Percentiles rank a stretch among this genome's conserved stretches.
Evolutionary conservation across 1,139 yeast genomes (phyloP).

Genomic region (Taphrina wiesneri): DNA sequence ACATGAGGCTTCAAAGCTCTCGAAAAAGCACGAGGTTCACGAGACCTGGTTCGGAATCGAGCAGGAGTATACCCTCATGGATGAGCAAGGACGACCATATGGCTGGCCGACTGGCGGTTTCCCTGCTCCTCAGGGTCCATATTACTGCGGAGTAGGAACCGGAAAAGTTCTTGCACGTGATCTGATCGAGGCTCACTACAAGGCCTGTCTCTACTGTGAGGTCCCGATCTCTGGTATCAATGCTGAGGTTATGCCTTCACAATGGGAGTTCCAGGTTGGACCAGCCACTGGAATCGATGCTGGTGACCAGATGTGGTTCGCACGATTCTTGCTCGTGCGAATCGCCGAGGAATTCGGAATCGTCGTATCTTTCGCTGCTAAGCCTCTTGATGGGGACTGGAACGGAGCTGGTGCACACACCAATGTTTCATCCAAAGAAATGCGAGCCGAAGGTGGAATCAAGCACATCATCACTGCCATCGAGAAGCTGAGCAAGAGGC

Average conservation of each 20-base stretch:
- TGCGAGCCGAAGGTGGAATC: slow-evolving; percentile 97
- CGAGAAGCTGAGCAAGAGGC: slow-evolving; percentile 92
- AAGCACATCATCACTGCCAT: slow-evolving; percentile 88
- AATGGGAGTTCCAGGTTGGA: slow-evolving; percentile 99
- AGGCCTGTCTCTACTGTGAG: slow-evolving; percentile 95
- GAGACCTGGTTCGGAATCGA: slow-evolving; percentile 97
- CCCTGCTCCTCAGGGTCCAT: slow-evolving; percentile 99
- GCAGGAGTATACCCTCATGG: slow-evolving; percentile 97
- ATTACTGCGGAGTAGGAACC: slow-evolving; percentile 99
- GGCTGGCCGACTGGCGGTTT: slow-evolving; percentile 99
- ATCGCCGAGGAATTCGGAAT: slow-evolving; percentile 99
- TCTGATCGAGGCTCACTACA: slow-evolving; percentile 97
- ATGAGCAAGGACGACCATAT: slow-evolving; percentile 82
- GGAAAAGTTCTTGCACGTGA: slow-evolving; percentile 98
- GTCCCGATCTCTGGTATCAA: slow-evolving; percentile 89
- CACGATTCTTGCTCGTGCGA: slow-evolving; percentile 87
- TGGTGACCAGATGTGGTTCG: slow-evolving; percentile 98
- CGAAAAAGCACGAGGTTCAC: slow-evolving; percentile 86
- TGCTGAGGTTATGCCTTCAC: slow-evolving; percentile 99
- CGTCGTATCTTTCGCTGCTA: slow-evolving; percentile 98
- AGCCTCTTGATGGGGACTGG: slow-evolving; percentile 98
- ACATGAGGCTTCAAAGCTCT: slow-evolving; percentile 93
- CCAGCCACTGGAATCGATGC: slow-evolving; percentile 92
- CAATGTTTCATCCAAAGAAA: slow-evolving; percentile 85
- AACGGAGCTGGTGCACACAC: slow-evolving; percentile 99